These are phyloP conservation scores for Ceratocystiopsis sp. DNA, from an alignment of 2,329 filamentous ascomycete species.

Conservation along the genomic window DNA sequence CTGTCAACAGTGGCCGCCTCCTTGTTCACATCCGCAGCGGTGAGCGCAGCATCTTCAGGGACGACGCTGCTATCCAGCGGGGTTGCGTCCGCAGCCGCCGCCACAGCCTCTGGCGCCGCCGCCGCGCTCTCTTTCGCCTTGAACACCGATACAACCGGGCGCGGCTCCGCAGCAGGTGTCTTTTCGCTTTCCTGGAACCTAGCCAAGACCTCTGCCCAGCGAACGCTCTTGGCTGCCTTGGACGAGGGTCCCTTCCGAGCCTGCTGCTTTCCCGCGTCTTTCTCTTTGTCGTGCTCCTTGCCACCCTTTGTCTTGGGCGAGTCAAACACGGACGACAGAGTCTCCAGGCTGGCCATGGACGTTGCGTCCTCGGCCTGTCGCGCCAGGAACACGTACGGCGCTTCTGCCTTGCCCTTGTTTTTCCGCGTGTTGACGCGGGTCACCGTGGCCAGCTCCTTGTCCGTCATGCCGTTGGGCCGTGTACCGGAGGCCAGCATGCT, in stretches of 20 bases:
- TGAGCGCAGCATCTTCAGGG: too few relatives aligned
- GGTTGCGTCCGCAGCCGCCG: too few relatives aligned
- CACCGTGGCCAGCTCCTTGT: conserved; percentile 24
- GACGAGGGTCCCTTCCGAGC: background rate
- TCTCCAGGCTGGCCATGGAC: too few relatives aligned
- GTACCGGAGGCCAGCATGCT: too few relatives aligned
- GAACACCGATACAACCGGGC: too few relatives aligned
- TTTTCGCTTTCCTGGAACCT: conserved; percentile 11
- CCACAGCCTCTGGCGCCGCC: too few relatives aligned
- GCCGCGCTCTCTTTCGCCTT: too few relatives aligned
- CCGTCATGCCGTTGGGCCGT: too few relatives aligned
- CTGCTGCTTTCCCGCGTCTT: background rate
- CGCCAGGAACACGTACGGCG: conserved; percentile 16
- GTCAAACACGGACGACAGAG: conserved; percentile 12
- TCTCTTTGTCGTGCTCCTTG: background rate
- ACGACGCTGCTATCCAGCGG: too few relatives aligned
- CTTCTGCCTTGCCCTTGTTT: conserved; percentile 23
- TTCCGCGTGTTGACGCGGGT: conserved; percentile 27
- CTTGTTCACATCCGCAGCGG: too few relatives aligned
- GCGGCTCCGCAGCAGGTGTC: background rate
- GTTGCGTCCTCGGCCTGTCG: conserved; percentile 7
- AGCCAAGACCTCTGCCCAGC: conserved; percentile 18
- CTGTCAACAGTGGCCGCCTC: too few relatives aligned
- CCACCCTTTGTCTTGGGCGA: conserved; percentile 6
- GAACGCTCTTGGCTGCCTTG: conserved; percentile 14